Percentiles rank a stretch among this genome's conserved stretches.
These are phyloP conservation scores for Bimuria novae-zelandiae DNA, from an alignment of 2,329 filamentous ascomycete species.

Conservation along the genomic window DNA sequence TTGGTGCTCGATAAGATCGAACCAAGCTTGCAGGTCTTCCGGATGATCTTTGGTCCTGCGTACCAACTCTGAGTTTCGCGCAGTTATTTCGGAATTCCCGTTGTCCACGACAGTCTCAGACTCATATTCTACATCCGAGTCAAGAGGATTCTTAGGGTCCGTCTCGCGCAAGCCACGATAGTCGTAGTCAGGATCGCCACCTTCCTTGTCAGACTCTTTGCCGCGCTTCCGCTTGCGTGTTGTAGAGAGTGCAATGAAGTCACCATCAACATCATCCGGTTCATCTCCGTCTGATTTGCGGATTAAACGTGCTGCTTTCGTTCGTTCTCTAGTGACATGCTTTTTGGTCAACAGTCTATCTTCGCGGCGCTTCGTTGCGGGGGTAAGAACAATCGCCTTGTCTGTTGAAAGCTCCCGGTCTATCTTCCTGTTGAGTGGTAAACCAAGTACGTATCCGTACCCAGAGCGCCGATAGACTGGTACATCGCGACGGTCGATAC, in stretches of 20 bases:
- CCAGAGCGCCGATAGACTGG: constrained; percentile 73
- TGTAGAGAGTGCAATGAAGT: constrained; percentile 37
- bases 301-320: constrained; percentile 38
- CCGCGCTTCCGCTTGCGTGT: constrained; percentile 27
- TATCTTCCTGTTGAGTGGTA: constrained; percentile 64
- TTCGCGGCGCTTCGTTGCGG: constrained; percentile 48
- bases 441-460: constrained; percentile 71
- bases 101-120: constrained; percentile 23
- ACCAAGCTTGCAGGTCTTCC: constrained; percentile 71
- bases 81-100: constrained; percentile 44
- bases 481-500: constrained; percentile 71
- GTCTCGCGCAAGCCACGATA: constrained; percentile 44
- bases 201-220: constrained; percentile 12
- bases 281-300: constrained; percentile 9
- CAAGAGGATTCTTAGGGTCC: constrained; percentile 21
- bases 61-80: constrained; percentile 65
- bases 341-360: constrained; percentile 51
- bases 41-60: constrained; percentile 68
- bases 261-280: constrained; percentile 15
- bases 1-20: constrained; percentile 79
- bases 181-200: constrained; percentile 27
- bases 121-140: constrained; percentile 46
- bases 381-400: constrained; percentile 44
- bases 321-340: constrained; percentile 19
- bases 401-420: constrained; percentile 66